These are phyloP conservation scores for Staphylotrichum longicolle DNA, from an alignment of 495 filamentous ascomycete genomes.

Conservation along the genomic window DNA sequence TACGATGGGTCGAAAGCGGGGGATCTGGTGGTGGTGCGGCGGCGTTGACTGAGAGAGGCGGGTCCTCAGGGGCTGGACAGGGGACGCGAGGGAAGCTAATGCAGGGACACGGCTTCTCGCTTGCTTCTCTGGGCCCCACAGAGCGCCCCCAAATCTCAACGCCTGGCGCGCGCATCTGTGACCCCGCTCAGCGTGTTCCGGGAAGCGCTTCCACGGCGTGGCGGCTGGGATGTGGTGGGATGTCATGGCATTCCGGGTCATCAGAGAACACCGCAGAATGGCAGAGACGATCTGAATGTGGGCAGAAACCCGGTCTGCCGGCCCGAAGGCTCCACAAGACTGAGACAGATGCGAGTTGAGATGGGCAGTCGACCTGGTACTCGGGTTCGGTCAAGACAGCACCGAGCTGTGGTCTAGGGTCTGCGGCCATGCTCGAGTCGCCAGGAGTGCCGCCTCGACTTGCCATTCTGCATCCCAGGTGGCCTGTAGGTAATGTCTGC, in stretches of 20 bases:
- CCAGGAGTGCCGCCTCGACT: neutral
- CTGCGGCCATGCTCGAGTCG: constrained; percentile 2
- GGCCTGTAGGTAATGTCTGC: neutral
- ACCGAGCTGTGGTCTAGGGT: constrained; percentile 1
- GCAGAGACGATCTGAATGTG: neutral
- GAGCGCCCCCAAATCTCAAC: constrained; percentile 19
- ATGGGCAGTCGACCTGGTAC: neutral
- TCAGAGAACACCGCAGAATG: neutral
- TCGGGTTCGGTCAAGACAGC: constrained; percentile 1
- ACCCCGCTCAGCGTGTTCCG: constrained; percentile 2
- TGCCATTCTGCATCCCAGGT: no score
- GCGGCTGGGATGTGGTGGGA: constrained; percentile 2
- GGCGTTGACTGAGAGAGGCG: constrained; percentile 3
- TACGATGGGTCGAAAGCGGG: constrained; percentile 24
- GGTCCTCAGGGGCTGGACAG: constrained; percentile 5
- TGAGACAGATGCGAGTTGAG: neutral
- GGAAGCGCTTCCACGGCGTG: constrained; percentile 14
- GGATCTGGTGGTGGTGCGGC: constrained; percentile 16
- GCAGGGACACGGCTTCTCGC: constrained; percentile 20
- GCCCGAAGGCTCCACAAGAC: neutral
- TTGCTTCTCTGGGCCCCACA: constrained; percentile 13
- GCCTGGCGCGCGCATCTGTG: neutral
- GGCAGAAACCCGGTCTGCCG: neutral
- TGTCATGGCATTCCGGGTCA: neutral
- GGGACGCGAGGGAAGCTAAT: constrained; percentile 13